Base-by-base conservation (phyloP, 352 stramenopile genomes). In the Pythium chondricola region DNA sequence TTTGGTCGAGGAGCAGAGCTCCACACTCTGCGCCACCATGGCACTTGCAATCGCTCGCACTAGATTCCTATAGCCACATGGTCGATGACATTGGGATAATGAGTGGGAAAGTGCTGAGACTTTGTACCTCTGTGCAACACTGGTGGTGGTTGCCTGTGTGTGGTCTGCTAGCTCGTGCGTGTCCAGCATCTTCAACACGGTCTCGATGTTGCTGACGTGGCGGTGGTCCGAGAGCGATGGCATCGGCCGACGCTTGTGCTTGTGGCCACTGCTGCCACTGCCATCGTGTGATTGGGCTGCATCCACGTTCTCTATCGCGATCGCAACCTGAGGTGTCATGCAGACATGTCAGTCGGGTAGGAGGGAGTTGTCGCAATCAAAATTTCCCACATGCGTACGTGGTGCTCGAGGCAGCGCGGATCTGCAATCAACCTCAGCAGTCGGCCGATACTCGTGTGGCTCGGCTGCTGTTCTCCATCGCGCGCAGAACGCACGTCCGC, bases 141-240 rank as follows among this genome's bases (percentile, higher is more conserved):
- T 18, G 16, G 5, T 39, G 33, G n/a, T n/a, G 17, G 41, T 18
- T 41, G 27, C 26, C n/a, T n/a, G n/a, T n/a, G n/a, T n/a, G n/a
- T n/a, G n/a, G n/a, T n/a, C n/a, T n/a, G n/a, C n/a, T n/a, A n/a
- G n/a, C n/a, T n/a, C n/a, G n/a, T n/a, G n/a, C n/a, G n/a, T n/a
- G n/a, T n/a, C n/a, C n/a, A n/a, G n/a, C n/a, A n/a, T n/a, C n/a
- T n/a, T n/a, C n/a, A n/a, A n/a, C n/a, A n/a, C n/a, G n/a, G 35
- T 52, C 44, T 77, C 64, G 14, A 87, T 21, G 48, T 68, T 70
- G 32, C 71, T 66, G 58, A 90, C 80, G 11, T 56, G 58, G 39
- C 80, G 83, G 62, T 90, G 75, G 46, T 90, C 79, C 25, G 52
- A 30, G 20, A 67, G 43, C 21, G 46, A 29, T 3, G 53, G 40